A percentile compares a stretch with the other conserved stretches of the same genome.
phyloP scores from a whole-genome alignment of 2,329 filamentous ascomycete species.

The Alternaria alternata region DNA sequence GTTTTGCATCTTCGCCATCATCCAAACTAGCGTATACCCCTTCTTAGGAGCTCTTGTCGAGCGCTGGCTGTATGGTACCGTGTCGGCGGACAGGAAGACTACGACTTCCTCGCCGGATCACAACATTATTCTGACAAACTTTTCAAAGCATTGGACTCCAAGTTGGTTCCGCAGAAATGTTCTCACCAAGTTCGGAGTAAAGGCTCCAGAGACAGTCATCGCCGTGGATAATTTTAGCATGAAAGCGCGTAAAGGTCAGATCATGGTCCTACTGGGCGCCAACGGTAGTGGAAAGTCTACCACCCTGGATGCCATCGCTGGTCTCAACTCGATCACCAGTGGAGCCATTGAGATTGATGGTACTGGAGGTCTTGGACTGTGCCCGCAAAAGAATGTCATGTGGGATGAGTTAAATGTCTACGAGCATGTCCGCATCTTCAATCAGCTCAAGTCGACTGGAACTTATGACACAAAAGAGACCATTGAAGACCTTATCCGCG shows the following conservation, averaged over 20 bases:
- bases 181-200: constrained; percentile 57
- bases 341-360: constrained; percentile 81
- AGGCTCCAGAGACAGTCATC: constrained; percentile 69
- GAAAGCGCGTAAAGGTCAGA: constrained; percentile 77
- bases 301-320: constrained; percentile 86
- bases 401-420: constrained; percentile 89
- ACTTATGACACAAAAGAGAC: constrained; percentile 64
- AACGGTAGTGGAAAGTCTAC: constrained; percentile 93
- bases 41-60: constrained; percentile 79
- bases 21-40: constrained; percentile 82
- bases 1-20: constrained; percentile 77
- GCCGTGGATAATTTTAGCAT: constrained; percentile 80
- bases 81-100: constrained; percentile 62
- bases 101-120: constrained; percentile 47
- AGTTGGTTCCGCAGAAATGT: constrained; percentile 64
- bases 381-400: constrained; percentile 92
- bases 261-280: constrained; percentile 84
- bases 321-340: constrained; percentile 77
- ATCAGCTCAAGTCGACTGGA: constrained; percentile 72
- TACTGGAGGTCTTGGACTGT: constrained; percentile 81
- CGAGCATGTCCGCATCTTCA: constrained; percentile 86
- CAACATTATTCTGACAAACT: constrained; percentile 74
- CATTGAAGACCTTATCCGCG: constrained; percentile 69
- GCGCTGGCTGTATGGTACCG: constrained; percentile 76
- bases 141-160: constrained; percentile 81